Conservation (phyloP, 2,329 filamentous ascomycete species). For the Fusarium sp. region DNA sequence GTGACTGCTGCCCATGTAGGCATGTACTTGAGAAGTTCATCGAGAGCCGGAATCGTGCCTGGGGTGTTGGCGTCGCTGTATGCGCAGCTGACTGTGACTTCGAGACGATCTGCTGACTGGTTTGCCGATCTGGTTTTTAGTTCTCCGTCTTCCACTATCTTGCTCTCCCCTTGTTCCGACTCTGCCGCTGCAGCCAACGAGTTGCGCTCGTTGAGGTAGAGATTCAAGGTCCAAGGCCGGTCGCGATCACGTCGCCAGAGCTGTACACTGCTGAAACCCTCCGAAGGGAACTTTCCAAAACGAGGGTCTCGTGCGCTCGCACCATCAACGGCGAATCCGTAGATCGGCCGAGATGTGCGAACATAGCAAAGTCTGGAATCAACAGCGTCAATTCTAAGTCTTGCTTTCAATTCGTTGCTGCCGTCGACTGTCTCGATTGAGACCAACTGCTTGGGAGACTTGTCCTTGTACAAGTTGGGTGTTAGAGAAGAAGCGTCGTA, state of each 20-base stretch:
- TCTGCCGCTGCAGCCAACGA: neutral
- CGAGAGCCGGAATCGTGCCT: slow-evolving; percentile 82
- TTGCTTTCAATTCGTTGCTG: slow-evolving; percentile 61
- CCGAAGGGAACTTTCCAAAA: slow-evolving; percentile 72
- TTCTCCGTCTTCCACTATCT: slow-evolving; percentile 20
- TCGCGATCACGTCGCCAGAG: slow-evolving; percentile 88
- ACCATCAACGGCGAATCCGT: slow-evolving; percentile 72
- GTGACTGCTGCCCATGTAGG: slow-evolving; percentile 84
- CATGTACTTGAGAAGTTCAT: slow-evolving; percentile 80
- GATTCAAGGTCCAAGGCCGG: slow-evolving; percentile 75
- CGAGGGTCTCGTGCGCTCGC: slow-evolving; percentile 70
- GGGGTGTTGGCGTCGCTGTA: slow-evolving; percentile 87
- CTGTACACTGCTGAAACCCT: slow-evolving; percentile 75
- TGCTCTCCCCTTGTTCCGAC: neutral
- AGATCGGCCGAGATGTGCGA: slow-evolving; percentile 75
- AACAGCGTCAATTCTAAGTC: slow-evolving; percentile 74
- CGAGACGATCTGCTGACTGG: slow-evolving; percentile 53
- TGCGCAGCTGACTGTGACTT: slow-evolving; percentile 78
- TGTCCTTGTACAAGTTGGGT: slow-evolving; percentile 69
- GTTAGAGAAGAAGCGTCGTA: slow-evolving; percentile 73
- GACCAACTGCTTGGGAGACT: slow-evolving; percentile 68
- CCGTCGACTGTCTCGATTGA: slow-evolving; percentile 61
- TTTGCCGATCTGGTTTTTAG: slow-evolving; percentile 25
- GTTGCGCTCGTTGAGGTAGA: slow-evolving; percentile 43
- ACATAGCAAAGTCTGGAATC: slow-evolving; percentile 86